Evolutionary conservation across 2,329 filamentous ascomycete genomes (phyloP), one percentile per base, ranked within the genome.

Genomic region (Penicillium sclerotiorum): DNA sequence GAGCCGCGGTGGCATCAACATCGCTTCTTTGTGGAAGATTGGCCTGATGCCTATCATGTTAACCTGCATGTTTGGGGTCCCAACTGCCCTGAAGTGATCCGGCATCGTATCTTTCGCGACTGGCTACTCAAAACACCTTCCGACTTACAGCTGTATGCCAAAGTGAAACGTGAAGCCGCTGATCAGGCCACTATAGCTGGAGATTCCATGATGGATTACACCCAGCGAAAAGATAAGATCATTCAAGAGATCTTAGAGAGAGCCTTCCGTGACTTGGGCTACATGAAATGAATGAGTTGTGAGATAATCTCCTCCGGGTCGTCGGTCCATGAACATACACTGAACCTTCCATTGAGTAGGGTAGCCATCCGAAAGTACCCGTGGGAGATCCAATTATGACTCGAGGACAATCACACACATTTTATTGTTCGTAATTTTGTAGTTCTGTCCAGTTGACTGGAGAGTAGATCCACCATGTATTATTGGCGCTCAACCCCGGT

Each of bases 31-130:
- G 53, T 66, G 47, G 51, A 65, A 47, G 60, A 68, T 27, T 66
- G 71, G 46, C 61, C 72, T 1, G 58, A 64, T n/a, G 67, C 66
- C 2, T 50, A 45, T 8, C 41, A 41, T 21, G 47, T 45, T 20
- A 80, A 81, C 54, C 37, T 81, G 45, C 79, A 81, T 53, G 75
- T 81, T 28, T 81, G 70, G 57, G 73, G 75, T 0, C 70, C 71
- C 1, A 68, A 70, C 1, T 73, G 63, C 20, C 65, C 74, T 0
- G 78, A 80, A 57, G 62, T 67, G 3, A 66, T 64, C 33, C 62
- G 77, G 0, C 78, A 80, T 47, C 59, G 57, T 22, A 72, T 79
- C 25, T 77, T 80, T 56, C 61, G 70, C 5, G 72, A 79, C 13
- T 78, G 75, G 74, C 53, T 80, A 41, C 58, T 43, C n/a, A 53